Conservation (phyloP, 345 rosid genomes). For the Boechera stricta region DNA sequence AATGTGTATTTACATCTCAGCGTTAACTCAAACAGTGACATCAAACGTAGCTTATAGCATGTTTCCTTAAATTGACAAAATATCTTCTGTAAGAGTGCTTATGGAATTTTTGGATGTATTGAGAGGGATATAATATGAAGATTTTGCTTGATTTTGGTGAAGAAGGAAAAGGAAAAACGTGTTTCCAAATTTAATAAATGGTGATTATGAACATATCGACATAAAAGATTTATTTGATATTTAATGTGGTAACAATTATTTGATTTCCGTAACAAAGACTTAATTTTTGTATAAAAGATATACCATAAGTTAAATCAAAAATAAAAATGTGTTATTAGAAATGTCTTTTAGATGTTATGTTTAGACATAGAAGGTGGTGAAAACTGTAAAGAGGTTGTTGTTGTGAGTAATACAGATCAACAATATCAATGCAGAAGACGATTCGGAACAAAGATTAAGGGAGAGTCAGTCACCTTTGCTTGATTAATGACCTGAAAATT, state of each 20-base stretch:
- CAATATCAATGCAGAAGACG: no score
- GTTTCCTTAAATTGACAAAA: neutral
- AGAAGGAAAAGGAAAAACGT: neutral
- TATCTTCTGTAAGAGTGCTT: neutral
- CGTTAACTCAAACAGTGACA: neutral
- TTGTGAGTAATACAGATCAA: no score
- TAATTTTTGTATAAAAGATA: no score
- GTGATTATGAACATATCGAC: neutral
- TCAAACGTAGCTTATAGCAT: neutral
- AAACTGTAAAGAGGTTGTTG: no score
- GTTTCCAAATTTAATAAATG: neutral
- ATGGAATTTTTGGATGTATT: neutral
- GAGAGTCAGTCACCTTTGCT: no score
- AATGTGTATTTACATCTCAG: neutral
- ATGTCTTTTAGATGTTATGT: no score
- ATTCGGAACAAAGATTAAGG: no score
- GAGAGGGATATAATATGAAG: neutral
- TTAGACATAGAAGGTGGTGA: no score
- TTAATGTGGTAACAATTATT: neutral
- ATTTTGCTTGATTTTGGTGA: slow-evolving; percentile 1
- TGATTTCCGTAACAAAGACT: no score
- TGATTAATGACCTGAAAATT: no score
- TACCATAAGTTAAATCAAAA: no score
- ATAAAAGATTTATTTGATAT: neutral
- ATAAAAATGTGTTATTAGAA: no score